Evolutionary conservation across 1,139 yeast species (phyloP).

Genomic region (Saccharomyces hybrid): DNA sequence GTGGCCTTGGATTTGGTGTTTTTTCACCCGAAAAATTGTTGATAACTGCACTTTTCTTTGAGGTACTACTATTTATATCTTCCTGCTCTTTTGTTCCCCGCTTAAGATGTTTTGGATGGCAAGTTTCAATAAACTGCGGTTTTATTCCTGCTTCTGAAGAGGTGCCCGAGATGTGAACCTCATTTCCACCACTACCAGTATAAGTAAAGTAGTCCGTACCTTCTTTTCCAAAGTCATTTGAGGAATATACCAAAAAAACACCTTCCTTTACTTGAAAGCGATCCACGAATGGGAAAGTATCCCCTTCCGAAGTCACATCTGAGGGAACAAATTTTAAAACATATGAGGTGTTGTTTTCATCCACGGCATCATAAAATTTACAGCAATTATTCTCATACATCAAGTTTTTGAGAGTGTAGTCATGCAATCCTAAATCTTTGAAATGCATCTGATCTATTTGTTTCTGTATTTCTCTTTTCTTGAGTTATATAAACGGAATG

Average conservation of each 20-base stretch:
- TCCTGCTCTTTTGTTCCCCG: not conserved
- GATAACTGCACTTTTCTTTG: not conserved
- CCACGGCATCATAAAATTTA: constrained; percentile 8
- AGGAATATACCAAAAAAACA: constrained; percentile 9
- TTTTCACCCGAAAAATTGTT: not conserved
- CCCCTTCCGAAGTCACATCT: not conserved
- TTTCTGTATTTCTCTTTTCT: not conserved
- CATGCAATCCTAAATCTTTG: not conserved
- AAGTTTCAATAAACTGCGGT: not conserved
- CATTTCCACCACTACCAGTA: not conserved
- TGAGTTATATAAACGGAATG: not conserved
- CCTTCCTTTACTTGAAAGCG: constrained; percentile 1
- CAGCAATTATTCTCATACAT: constrained; percentile 7
- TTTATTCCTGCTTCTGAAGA: not conserved
- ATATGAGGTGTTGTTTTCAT: constrained; percentile 5
- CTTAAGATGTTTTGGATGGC: not conserved
- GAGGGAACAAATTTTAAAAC: constrained; percentile 6
- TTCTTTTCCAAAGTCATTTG: constrained; percentile 9
- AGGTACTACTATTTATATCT: not conserved
- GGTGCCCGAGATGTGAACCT: not conserved
- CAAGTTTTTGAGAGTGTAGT: constrained; percentile 7
- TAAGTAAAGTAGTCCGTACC: constrained; percentile 17
- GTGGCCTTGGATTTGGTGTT: not conserved
- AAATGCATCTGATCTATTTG: not conserved
- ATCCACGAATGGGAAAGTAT: constrained; percentile 2